Conservation (phyloP, 1,284 basidiomycete species). For the Marasmius oreades region DNA sequence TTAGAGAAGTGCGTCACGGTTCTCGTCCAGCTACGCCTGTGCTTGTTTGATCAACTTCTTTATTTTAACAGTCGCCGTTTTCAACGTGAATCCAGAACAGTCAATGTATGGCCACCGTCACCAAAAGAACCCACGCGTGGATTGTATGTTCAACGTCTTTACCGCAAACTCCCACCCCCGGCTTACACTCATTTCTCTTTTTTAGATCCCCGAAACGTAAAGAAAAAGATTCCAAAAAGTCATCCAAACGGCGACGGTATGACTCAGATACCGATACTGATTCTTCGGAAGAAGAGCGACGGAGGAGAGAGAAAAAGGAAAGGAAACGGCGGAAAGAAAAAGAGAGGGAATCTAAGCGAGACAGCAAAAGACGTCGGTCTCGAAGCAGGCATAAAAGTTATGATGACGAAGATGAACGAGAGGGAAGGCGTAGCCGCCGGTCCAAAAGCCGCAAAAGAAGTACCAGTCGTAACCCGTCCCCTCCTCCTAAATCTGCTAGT, state of each 20-base stretch:
- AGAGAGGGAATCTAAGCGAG: neutral
- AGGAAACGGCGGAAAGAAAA: slow-evolving; percentile 47
- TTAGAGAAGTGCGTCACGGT: slow-evolving; percentile 50
- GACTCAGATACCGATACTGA: slow-evolving; percentile 47
- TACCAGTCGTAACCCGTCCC: slow-evolving; percentile 23
- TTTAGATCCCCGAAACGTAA: slow-evolving; percentile 50
- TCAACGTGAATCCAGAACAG: slow-evolving; percentile 61
- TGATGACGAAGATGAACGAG: slow-evolving; percentile 38
- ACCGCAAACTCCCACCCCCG: neutral
- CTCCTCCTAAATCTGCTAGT: slow-evolving; percentile 29
- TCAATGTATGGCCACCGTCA: slow-evolving; percentile 84
- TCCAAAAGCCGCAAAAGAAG: slow-evolving; percentile 19
- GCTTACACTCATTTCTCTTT: slow-evolving; percentile 2
- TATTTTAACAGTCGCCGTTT: slow-evolving; percentile 60
- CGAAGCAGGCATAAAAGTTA: slow-evolving; percentile 33
- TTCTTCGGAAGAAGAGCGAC: slow-evolving; percentile 57
- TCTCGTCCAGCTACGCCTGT: slow-evolving; percentile 1
- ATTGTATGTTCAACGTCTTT: slow-evolving; percentile 42
- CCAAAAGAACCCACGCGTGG: slow-evolving; percentile 63
- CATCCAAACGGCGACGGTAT: slow-evolving; percentile 56
- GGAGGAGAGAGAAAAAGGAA: slow-evolving; percentile 56
- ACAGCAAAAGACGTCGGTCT: slow-evolving; percentile 27
- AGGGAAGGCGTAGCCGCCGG: slow-evolving; percentile 26
- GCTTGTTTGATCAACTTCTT: neutral
- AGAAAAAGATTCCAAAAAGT: slow-evolving; percentile 50